phyloP scores from a whole-genome alignment of 164 flowering plant genomes.

The Malania oleifera region DNA sequence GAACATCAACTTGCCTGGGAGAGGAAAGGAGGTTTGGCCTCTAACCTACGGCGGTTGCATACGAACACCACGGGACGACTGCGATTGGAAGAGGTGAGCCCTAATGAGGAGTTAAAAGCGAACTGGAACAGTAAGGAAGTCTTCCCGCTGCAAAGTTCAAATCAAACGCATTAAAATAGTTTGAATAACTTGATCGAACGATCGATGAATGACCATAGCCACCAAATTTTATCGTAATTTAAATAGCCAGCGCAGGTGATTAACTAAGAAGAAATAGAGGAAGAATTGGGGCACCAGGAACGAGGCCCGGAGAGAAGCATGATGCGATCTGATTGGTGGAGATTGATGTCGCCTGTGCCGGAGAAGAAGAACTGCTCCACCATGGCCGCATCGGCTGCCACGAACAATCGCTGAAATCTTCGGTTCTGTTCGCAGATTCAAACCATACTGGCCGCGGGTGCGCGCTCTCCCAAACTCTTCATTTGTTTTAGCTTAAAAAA shows the following conservation, averaged over 20 bases:
- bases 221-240: background rate
- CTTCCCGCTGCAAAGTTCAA: conserved; percentile 53
- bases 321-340: conserved; percentile 13
- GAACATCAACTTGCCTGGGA: conserved; percentile 39
- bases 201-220: no score
- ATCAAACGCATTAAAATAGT: background rate
- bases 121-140: conserved; percentile 85
- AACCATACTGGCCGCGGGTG: no score
- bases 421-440: no score
- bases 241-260: background rate
- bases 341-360: background rate
- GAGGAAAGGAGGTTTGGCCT: conserved; percentile 69
- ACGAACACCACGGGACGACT: conserved; percentile 47
- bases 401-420: no score
- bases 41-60: conserved; percentile 58
- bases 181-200: background rate
- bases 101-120: conserved; percentile 50
- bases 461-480: no score
- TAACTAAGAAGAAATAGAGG: conserved; percentile 3
- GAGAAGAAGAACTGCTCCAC: conserved; percentile 59
- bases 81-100: conserved; percentile 7
- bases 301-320: conserved; percentile 80
- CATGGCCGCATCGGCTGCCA: no score
- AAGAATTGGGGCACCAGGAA: conserved; percentile 37
- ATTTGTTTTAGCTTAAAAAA: no score